Base-by-base conservation (phyloP, 179 eudicot genomes). In the Camellia oleifera region DNA sequence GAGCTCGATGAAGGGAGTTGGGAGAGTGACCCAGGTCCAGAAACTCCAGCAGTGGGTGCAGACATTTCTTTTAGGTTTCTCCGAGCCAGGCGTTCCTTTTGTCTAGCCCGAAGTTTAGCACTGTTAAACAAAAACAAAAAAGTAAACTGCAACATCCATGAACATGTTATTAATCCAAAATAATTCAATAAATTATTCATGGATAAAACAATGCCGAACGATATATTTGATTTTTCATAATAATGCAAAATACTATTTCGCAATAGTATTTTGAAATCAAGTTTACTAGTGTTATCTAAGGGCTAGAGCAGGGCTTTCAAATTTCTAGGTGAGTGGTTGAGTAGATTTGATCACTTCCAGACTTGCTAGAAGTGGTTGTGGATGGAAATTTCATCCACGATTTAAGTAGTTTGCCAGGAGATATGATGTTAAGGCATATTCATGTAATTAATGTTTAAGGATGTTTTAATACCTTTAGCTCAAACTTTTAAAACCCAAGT, bases 71-170 rank as follows among this genome's bases (percentile, higher is more conserved):
- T 65, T 52, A 80, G 79, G 72, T 92, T 87, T 77, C 85, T 87
- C 80, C 32, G 86, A 82, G 94, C 93, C 74, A 96, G 81, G 53
- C 97, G 91, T 76, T 89, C 92, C 69, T 93, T 95, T 83, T 95
- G 98, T 83, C 98, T 84, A 67, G 93, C 87, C 81, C 98, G 98
- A 80, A 96, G 98, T 88, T 81, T 91, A 7, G 90, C 84, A 83
- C 99, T 97, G 90, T 77, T 23, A 73, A 82, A 40, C 0, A 15
- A 81, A 67, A 81, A 79, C 75, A 61, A 80, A 32, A 77, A 50
- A 56, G 74, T 44, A 57, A 69, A 69, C 15, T 23, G 32, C 63
- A 40, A 20, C 7, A 72, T 77, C 32, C 68, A 57, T 56, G 42
- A 75, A 14, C 53, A 71, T 10, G 8, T 45, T 7, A 32, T 32